Evolutionary conservation across 306 rosid species (phyloP).

Genomic region (Vigna reflexopilosa): DNA sequence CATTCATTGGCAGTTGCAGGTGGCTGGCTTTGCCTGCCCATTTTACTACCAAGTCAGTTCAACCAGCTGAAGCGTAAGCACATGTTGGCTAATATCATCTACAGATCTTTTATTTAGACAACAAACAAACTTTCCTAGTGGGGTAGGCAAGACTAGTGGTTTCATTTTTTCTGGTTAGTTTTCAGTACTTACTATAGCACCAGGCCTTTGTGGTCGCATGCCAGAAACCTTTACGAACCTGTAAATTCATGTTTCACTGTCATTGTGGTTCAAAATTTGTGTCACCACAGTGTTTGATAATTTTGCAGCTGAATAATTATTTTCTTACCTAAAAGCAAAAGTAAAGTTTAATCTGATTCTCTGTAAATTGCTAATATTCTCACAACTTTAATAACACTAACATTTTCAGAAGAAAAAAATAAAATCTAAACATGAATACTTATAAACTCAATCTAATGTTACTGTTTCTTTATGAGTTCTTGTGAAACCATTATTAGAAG

Average conservation of each 20-base stretch:
- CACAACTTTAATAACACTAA: neutral
- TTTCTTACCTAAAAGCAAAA: neutral
- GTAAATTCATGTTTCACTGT: neutral
- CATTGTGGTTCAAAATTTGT: neutral
- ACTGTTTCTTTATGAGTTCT: neutral
- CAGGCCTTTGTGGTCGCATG: conserved; percentile 1
- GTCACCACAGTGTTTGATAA: neutral
- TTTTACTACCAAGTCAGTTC: conserved; percentile 15
- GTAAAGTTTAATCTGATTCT: neutral
- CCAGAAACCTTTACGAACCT: neutral
- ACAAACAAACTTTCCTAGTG: neutral
- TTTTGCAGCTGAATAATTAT: conserved; percentile 3
- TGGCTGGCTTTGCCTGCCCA: conserved; percentile 27
- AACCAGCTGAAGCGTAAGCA: neutral
- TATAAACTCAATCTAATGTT: neutral
- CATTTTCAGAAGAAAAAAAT: neutral
- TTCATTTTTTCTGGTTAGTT: conserved; percentile 33
- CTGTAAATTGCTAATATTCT: neutral
- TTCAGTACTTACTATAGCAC: conserved; percentile 13
- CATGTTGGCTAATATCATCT: conserved; percentile 25
- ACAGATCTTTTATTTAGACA: conserved; percentile 12
- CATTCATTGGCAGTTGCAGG: neutral
- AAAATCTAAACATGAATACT: neutral
- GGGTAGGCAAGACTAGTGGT: conserved; percentile 35
- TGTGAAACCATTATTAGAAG: neutral